Conservation (phyloP, 176 grass and related monocot species). For the Ensete glaucum region DNA sequence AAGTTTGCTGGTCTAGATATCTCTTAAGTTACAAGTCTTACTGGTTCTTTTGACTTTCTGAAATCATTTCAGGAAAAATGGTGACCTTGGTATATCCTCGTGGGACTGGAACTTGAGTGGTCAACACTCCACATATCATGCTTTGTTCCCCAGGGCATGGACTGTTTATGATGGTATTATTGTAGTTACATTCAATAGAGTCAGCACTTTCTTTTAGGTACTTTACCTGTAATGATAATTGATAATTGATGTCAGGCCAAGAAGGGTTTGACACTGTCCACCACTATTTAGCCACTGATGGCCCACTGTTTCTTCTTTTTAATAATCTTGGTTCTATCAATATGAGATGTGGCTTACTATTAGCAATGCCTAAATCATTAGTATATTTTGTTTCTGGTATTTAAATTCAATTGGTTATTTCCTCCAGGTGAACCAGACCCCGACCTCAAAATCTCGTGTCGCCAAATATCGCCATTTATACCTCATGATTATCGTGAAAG, state of each 20-base stretch:
- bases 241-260: not conserved
- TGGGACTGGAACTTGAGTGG: constrained; percentile 97
- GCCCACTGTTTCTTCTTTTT: not conserved
- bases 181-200: no score
- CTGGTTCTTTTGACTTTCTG: not conserved
- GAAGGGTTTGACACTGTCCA: not conserved
- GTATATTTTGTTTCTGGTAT: constrained; percentile 5
- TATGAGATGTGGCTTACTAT: no score
- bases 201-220: not conserved
- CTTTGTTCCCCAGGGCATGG: constrained; percentile 95
- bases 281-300: not conserved
- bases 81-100: constrained; percentile 78
- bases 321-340: not conserved
- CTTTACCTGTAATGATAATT: not conserved
- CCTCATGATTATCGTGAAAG: constrained; percentile 90
- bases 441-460: constrained; percentile 92
- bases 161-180: constrained; percentile 88
- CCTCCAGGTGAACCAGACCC: constrained; percentile 82
- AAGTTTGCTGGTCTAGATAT: not conserved
- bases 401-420: constrained; percentile 21
- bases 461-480: constrained; percentile 97
- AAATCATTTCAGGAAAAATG: constrained; percentile 54
- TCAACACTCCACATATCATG: constrained; percentile 90
- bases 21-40: not conserved
- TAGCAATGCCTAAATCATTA: not conserved